Percentiles rank a stretch among this genome's conserved stretches.
Conservation (phyloP, 129 eudicot genomes). For the Artemisia tridentata region DNA sequence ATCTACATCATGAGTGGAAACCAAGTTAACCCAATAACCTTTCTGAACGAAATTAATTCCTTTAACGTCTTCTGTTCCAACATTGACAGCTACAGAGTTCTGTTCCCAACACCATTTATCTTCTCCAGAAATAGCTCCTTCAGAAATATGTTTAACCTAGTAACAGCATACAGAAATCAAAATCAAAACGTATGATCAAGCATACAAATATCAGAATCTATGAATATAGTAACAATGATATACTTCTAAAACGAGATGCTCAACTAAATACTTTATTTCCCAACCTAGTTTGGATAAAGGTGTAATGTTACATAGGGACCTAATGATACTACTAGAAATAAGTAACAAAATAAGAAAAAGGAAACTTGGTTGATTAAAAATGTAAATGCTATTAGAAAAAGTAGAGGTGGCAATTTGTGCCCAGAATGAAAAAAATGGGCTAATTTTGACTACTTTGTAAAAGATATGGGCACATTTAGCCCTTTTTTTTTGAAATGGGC, state of each 20-base stretch:
- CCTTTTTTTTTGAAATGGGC: too few relatives aligned
- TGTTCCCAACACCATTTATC: conserved; percentile 99
- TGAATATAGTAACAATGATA: background rate
- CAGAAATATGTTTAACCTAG: conserved; percentile 65
- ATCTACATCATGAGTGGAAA: conserved; percentile 85
- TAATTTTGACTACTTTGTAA: too few relatives aligned
- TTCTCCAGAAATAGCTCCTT: conserved; percentile 43
- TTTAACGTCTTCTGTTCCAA: conserved; percentile 70
- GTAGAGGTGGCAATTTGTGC: too few relatives aligned
- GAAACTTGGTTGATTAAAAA: background rate
- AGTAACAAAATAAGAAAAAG: background rate
- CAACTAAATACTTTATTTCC: background rate
- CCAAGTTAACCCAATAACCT: conserved; percentile 83
- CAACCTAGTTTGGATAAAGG: conserved; percentile 13
- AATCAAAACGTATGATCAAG: conserved; percentile 3
- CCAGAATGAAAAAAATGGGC: too few relatives aligned
- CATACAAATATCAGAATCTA: background rate
- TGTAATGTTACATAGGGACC: background rate
- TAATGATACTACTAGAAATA: background rate
- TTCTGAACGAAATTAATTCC: conserved; percentile 66
- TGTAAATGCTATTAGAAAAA: too few relatives aligned
- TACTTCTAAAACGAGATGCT: conserved; percentile 6
- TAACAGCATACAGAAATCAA: conserved; percentile 18
- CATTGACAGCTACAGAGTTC: conserved; percentile 49
- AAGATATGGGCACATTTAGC: too few relatives aligned